Conservation (phyloP, 305 asterid genomes). For the Lippia alba region DNA sequence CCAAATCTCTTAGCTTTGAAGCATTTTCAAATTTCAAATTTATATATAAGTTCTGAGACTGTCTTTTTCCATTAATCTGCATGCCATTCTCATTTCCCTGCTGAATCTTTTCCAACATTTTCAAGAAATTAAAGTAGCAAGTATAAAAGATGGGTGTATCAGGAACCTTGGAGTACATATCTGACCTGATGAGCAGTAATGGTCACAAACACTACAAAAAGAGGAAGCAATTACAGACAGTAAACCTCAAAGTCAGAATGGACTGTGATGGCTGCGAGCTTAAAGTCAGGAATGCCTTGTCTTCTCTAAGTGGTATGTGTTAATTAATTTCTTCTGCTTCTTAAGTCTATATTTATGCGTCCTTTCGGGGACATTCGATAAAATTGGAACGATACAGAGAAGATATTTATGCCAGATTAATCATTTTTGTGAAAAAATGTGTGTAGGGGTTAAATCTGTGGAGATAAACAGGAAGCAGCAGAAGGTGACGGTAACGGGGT, state of each 20-base stretch:
- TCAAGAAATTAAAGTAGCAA: background rate
- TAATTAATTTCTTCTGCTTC: background rate
- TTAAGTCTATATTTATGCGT: no score
- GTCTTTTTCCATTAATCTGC: background rate
- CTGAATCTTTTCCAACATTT: background rate
- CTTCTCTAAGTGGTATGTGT: conserved; percentile 74
- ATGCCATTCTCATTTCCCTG: background rate
- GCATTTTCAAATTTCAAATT: conserved; percentile 1
- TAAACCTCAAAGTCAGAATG: conserved; percentile 82
- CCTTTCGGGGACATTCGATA: conserved; percentile 58
- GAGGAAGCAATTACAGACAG: conserved; percentile 64
- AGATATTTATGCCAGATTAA: conserved; percentile 31
- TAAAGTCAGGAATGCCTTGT: conserved; percentile 76
- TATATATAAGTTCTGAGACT: background rate
- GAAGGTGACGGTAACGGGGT: conserved; percentile 67
- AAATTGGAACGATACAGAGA: conserved; percentile 57
- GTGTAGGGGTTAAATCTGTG: conserved; percentile 63
- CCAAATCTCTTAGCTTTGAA: conserved; percentile 18
- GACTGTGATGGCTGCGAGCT: conserved; percentile 94
- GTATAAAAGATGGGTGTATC: conserved; percentile 53
- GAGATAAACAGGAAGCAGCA: conserved; percentile 68
- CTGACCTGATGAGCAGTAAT: conserved; percentile 53
- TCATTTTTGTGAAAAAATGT: background rate
- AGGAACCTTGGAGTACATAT: conserved; percentile 64
- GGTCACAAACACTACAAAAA: conserved; percentile 45